Percentiles rank a stretch among this genome's conserved stretches.
Evolutionary conservation across 768 basidiomycete genomes (phyloP).

Genomic region (Russula dissimulans): DNA sequence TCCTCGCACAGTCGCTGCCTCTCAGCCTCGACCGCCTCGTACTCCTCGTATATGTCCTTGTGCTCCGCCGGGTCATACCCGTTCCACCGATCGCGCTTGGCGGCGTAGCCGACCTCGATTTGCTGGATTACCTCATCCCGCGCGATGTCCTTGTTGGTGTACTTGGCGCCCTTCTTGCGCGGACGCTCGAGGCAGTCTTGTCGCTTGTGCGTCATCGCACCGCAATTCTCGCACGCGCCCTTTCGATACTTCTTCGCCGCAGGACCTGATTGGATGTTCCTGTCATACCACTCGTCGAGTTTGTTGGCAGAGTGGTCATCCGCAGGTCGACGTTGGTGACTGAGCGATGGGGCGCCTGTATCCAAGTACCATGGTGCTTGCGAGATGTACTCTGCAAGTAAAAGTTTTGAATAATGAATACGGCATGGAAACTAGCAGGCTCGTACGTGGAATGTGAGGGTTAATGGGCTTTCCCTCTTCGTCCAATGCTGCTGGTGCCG

Average conservation of each 20-base stretch:
- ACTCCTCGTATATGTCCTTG: slow-evolving; percentile 83
- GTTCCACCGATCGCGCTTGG: slow-evolving; percentile 97
- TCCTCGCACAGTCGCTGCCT: slow-evolving; percentile 89
- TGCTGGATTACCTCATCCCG: slow-evolving; percentile 88
- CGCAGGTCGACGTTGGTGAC: slow-evolving; percentile 76
- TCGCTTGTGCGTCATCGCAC: slow-evolving; percentile 88
- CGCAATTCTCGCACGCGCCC: slow-evolving; percentile 98
- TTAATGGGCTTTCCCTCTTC: slow-evolving; percentile 95
- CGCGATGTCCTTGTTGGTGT: slow-evolving; percentile 79
- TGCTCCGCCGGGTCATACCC: slow-evolving; percentile 91
- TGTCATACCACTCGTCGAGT: slow-evolving; percentile 87
- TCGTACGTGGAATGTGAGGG: slow-evolving; percentile 94
- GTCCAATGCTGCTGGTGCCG: slow-evolving; percentile 91
- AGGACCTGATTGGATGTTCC: slow-evolving; percentile 75
- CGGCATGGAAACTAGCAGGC: neutral
- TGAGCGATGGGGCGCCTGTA: slow-evolving; percentile 85
- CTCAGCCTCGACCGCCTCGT: slow-evolving; percentile 85
- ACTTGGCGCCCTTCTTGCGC: slow-evolving; percentile 92
- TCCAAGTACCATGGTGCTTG: slow-evolving; percentile 99
- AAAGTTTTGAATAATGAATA: neutral
- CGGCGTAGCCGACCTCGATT: slow-evolving; percentile 69
- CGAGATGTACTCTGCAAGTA: slow-evolving; percentile 82
- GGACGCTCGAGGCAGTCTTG: slow-evolving; percentile 94
- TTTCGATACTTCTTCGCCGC: slow-evolving; percentile 96
- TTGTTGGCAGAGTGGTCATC: slow-evolving; percentile 51